Evolutionary conservation across 2,329 filamentous ascomycete species (phyloP).

Genomic region (Exophiala mesophila): DNA sequence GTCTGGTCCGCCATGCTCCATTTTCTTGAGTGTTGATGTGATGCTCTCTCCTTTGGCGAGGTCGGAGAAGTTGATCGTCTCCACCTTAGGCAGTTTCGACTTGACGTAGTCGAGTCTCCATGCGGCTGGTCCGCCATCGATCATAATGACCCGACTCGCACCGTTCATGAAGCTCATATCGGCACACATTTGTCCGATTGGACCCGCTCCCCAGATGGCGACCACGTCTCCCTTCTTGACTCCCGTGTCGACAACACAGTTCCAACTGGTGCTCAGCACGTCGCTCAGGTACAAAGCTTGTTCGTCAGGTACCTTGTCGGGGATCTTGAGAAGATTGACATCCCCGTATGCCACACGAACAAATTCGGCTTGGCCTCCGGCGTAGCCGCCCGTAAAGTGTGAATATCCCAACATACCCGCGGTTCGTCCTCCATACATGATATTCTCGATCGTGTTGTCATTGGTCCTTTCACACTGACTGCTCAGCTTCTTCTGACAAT

Average conservation of each 20-base stretch:
- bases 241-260: constrained; percentile 75
- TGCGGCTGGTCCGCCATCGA: constrained; percentile 62
- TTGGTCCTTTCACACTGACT: constrained; percentile 52
- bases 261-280: constrained; percentile 73
- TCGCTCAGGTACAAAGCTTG: constrained; percentile 78
- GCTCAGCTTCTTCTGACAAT: constrained; percentile 71
- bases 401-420: constrained; percentile 70
- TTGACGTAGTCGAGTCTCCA: constrained; percentile 66
- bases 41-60: constrained; percentile 61
- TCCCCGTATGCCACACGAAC: constrained; percentile 75
- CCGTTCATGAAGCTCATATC: constrained; percentile 65
- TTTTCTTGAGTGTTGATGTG: constrained; percentile 66
- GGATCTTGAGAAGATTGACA: constrained; percentile 74
- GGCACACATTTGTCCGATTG: constrained; percentile 75
- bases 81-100: constrained; percentile 59
- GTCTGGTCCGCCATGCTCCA: constrained; percentile 70
- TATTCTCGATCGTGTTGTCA: constrained; percentile 63
- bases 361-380: constrained; percentile 83
- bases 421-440: constrained; percentile 74
- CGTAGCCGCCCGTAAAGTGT: constrained; percentile 77
- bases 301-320: constrained; percentile 75
- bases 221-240: constrained; percentile 74
- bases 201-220: constrained; percentile 81
- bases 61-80: constrained; percentile 65
- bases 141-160: constrained; percentile 69